A percentile compares a stretch with the other conserved stretches of the same genome.
phyloP scores from a whole-genome alignment of 345 rosid genomes.

The Linum usitatissimum region DNA sequence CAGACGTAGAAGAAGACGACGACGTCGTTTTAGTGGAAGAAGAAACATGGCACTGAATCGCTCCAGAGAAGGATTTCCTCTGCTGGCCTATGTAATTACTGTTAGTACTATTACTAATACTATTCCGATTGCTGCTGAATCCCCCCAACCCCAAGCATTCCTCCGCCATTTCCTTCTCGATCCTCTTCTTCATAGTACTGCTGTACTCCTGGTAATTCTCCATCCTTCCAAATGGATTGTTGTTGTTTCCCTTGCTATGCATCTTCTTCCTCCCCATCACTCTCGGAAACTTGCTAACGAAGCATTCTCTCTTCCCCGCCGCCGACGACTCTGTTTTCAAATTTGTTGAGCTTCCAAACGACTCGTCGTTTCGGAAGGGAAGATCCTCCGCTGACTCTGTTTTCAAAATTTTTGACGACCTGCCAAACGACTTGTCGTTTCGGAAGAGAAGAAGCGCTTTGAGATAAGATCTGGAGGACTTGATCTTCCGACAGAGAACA shows the following conservation, averaged over 20 bases:
- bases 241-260: conserved; percentile 23
- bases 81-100: conserved; percentile 17
- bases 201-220: conserved; percentile 14
- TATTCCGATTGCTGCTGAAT: too few relatives aligned
- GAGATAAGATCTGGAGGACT: conserved; percentile 56
- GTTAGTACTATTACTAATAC: too few relatives aligned
- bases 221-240: conserved; percentile 24
- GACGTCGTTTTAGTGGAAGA: conserved; percentile 21
- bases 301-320: too few relatives aligned
- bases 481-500: conserved; percentile 47
- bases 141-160: conserved; percentile 11
- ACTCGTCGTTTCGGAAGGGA: conserved; percentile 14
- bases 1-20: conserved; percentile 32
- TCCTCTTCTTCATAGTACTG: conserved; percentile 18
- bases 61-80: conserved; percentile 82
- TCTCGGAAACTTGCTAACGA: too few relatives aligned
- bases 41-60: conserved; percentile 43
- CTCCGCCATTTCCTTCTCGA: conserved; percentile 27
- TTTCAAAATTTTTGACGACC: conserved; percentile 12
- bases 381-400: too few relatives aligned
- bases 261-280: too few relatives aligned
- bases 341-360: conserved; percentile 15
- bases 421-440: conserved; percentile 18
- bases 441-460: conserved; percentile 38
- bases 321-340: too few relatives aligned